Evolutionary conservation across 176 grass and related monocot genomes (phyloP).

Genomic region (Zizania latifolia): DNA sequence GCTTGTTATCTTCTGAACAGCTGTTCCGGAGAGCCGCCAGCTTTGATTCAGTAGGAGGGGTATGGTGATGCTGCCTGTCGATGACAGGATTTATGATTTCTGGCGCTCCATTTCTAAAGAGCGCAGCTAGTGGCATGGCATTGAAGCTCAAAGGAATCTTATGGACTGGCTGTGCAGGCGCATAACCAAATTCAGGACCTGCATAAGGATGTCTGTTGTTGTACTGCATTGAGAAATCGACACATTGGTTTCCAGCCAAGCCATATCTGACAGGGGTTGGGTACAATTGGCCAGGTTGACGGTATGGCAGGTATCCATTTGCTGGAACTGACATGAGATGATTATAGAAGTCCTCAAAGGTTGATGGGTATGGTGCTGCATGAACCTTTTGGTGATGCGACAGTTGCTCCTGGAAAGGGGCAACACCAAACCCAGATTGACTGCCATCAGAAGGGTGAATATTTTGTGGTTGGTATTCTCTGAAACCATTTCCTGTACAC

Average conservation of each 20-base stretch:
- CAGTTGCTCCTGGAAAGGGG: conserved; percentile 16
- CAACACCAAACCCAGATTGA: conserved; percentile 10
- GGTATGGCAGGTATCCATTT: conserved; percentile 54
- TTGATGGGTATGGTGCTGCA: conserved; percentile 35
- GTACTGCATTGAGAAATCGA: conserved; percentile 52
- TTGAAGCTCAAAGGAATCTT: conserved; percentile 32
- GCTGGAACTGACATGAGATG: conserved; percentile 39
- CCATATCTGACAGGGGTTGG: conserved; percentile 45
- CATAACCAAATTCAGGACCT: conserved; percentile 43
- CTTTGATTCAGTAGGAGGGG: not conserved
- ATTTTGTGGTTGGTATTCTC: conserved; percentile 33
- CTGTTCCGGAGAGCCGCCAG: conserved; percentile 8
- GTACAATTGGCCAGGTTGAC: conserved; percentile 52
- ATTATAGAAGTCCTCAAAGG: conserved; percentile 49
- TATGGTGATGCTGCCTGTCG: conserved; percentile 18
- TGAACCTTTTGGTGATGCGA: conserved; percentile 42
- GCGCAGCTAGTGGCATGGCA: not conserved
- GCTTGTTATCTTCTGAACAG: not conserved
- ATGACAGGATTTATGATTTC: conserved; percentile 19
- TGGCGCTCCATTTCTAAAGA: conserved; percentile 12
- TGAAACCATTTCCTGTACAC: conserved; percentile 36
- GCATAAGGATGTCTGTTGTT: conserved; percentile 37
- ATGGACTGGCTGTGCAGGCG: conserved; percentile 31
- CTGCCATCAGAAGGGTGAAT: conserved; percentile 12
- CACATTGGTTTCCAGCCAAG: conserved; percentile 19